These are phyloP conservation scores for Pigoraptor vietnamica DNA, from an alignment of 78 protist species.

Conservation along the genomic window DNA sequence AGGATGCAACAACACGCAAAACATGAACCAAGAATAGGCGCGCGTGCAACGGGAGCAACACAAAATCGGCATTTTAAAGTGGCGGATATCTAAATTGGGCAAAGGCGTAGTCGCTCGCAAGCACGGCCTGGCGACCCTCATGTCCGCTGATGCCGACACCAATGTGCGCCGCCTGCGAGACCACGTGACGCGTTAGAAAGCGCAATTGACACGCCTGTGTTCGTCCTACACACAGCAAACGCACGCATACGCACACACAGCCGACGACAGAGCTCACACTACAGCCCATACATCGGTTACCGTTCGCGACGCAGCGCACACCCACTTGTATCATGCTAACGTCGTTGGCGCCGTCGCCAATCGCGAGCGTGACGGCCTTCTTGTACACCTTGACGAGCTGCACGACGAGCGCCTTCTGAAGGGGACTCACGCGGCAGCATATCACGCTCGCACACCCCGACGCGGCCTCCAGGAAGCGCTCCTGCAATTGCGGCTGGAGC, in stretches of 20 bases:
- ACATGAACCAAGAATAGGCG: background rate
- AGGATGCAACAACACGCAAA: background rate
- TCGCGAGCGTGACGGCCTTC: constrained; percentile 78
- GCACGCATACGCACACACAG: background rate
- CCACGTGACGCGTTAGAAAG: background rate
- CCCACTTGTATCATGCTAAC: constrained; percentile 57
- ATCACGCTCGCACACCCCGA: constrained; percentile 56
- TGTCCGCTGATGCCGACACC: constrained; percentile 95
- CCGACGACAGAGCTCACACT: background rate
- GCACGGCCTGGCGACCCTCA: constrained; percentile 88
- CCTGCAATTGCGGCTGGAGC: background rate
- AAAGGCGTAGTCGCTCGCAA: constrained; percentile 60
- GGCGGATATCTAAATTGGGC: background rate
- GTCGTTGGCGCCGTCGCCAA: constrained; percentile 95
- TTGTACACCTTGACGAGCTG: constrained; percentile 18
- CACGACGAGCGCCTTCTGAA: constrained; percentile 56
- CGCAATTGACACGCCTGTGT: background rate
- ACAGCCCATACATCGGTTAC: too few relatives aligned
- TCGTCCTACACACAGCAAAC: background rate
- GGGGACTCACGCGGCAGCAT: constrained; percentile 83
- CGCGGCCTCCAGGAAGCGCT: constrained; percentile 42
- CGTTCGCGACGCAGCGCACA: background rate
- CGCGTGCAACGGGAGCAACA: background rate
- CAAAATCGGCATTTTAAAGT: background rate
- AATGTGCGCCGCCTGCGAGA: constrained; percentile 54